Conservation (phyloP, 176 grass and related monocot genomes). For the Sorghum bicolor region DNA sequence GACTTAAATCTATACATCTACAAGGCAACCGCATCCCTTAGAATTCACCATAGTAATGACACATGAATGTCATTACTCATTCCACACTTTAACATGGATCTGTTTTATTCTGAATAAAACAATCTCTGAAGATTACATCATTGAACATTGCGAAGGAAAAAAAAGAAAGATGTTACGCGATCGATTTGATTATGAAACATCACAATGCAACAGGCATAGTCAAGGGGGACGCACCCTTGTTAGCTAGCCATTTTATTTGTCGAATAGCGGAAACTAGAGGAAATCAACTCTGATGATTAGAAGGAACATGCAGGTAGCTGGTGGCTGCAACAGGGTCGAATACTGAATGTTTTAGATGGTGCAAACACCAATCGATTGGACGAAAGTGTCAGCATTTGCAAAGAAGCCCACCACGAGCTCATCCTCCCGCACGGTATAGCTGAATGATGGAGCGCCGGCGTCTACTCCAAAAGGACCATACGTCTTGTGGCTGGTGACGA, state of each 20-base stretch:
- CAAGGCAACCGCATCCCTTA: too few species aligned
- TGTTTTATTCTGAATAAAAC: background rate
- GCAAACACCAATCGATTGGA: too few species aligned
- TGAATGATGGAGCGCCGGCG: too few species aligned
- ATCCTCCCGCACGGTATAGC: too few species aligned
- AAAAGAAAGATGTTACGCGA: background rate
- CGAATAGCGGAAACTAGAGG: background rate
- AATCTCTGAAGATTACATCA: background rate
- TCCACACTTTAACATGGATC: background rate
- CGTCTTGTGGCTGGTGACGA: background rate
- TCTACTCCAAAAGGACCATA: background rate
- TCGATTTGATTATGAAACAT: background rate
- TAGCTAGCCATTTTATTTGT: background rate
- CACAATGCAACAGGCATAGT: background rate
- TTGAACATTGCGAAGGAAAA: background rate
- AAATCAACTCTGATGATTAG: background rate
- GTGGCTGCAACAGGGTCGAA: too few species aligned
- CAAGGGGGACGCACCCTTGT: background rate
- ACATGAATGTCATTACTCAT: background rate
- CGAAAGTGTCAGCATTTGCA: too few species aligned
- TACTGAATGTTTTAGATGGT: too few species aligned
- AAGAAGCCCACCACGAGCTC: too few species aligned
- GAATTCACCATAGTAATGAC: too few species aligned
- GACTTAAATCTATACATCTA: too few species aligned
- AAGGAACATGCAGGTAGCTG: background rate